A percentile compares a stretch with the other conserved stretches of the same genome.
These are phyloP conservation scores for Fraxinus sp. DNA, from an alignment of 305 asterid species.

Conservation along the genomic window DNA sequence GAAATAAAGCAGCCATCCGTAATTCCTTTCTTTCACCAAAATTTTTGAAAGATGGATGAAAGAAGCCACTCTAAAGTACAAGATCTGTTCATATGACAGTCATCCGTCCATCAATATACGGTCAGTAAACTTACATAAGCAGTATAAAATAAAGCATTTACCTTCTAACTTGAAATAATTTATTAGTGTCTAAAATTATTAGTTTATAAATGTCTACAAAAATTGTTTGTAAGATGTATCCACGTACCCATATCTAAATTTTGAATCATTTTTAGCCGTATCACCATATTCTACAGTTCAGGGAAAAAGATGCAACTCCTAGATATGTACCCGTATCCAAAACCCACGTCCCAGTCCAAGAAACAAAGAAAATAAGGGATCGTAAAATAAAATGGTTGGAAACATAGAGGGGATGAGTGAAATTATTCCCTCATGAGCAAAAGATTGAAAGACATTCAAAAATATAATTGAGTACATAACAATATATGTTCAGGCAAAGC, in stretches of 20 bases:
- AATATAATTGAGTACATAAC: not conserved
- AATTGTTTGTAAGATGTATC: not conserved
- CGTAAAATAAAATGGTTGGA: not conserved
- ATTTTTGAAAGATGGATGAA: slow-evolving; percentile 17
- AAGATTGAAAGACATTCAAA: not conserved
- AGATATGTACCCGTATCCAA: not conserved
- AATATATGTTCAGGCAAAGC: not conserved
- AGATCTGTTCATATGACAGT: slow-evolving; percentile 18
- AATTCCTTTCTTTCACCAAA: slow-evolving; percentile 34
- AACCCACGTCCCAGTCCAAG: not conserved
- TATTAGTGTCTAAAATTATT: not conserved
- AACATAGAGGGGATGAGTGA: not conserved
- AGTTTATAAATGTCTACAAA: not conserved
- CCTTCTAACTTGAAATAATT: not conserved
- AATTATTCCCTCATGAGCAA: not conserved
- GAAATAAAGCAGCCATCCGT: slow-evolving; percentile 51
- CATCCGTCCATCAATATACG: slow-evolving; percentile 19
- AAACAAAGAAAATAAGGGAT: not conserved
- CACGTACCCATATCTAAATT: not conserved
- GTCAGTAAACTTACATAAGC: slow-evolving; percentile 16
- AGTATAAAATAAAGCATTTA: slow-evolving; percentile 8
- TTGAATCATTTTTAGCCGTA: not conserved
- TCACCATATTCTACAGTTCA: not conserved
- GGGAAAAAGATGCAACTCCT: not conserved
- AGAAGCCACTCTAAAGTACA: slow-evolving; percentile 17